Evolutionary conservation across 148 eudicot species (phyloP).

Genomic region (Fagopyrum tataricum): DNA sequence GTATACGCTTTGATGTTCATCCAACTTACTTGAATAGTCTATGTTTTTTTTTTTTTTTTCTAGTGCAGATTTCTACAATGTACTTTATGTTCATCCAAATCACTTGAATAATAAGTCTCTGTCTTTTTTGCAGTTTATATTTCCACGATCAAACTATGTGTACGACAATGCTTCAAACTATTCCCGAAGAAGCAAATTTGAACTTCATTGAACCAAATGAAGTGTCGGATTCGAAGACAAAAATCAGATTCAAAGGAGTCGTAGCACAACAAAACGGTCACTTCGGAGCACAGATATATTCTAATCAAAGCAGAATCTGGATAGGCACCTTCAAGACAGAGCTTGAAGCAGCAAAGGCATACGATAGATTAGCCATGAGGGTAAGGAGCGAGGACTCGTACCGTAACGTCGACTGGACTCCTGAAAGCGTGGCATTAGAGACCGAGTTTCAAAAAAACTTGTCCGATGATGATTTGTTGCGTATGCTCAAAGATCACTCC

Average conservation of each 20-base stretch:
- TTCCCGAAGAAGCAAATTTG: no score
- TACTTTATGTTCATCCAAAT: no score
- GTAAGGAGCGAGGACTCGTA: conserved; percentile 19
- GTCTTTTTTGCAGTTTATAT: no score
- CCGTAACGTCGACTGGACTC: conserved; percentile 24
- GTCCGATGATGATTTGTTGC: conserved; percentile 18
- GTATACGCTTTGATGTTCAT: no score
- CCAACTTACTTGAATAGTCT: no score
- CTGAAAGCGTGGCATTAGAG: conserved; percentile 13
- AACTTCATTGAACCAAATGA: not conserved
- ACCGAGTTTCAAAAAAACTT: conserved; percentile 21
- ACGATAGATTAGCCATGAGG: conserved; percentile 39
- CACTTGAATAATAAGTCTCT: no score
- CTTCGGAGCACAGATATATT: conserved; percentile 51
- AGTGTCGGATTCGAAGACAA: not conserved
- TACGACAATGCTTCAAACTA: no score
- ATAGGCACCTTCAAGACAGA: conserved; percentile 49
- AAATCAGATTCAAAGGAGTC: conserved; percentile 1
- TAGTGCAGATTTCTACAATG: no score
- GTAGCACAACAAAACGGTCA: conserved; percentile 34
- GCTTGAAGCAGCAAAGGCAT: conserved; percentile 34
- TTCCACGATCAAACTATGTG: no score
- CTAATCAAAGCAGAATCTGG: conserved; percentile 34
- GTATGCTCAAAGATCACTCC: conserved; percentile 40
- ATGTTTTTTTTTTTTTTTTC: no score